Base-by-base conservation (phyloP, 345 rosid genomes). In the Kernera saxatilis region DNA sequence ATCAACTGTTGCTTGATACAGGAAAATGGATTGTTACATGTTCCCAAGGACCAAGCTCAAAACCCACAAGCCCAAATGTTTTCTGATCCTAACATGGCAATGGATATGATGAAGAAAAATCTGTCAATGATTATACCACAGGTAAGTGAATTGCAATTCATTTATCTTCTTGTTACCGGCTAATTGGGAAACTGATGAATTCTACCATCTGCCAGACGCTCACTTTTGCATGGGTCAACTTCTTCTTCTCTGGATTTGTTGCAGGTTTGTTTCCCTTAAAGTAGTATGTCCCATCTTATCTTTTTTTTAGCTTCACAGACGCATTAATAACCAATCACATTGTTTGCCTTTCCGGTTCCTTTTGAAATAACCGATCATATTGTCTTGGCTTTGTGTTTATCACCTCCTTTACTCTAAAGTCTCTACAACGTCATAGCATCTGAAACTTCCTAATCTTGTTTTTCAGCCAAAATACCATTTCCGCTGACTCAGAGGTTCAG, bases 41-140 rank as follows among this genome's bases (percentile, higher is more conserved):
- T 93, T 76, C 97, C 94, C 0, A 87, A 89, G 71, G 97, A 86
- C 21, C 94, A 89, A 77, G 84, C 82, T 56, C 92, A 79, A 59
- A 93, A 93, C 73, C 69, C 96, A 1, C 97, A 93, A 71, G 97
- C 98, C 0, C 96, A 89, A 71, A 93, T 93, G 97, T 89, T 93
- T 64, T 91, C 98, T 70, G 97, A 93, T 80, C 98, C 97, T 13
- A 91, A 93, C 75, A 91, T 93, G 96, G 98, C 98, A 44, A 91
- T 87, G 97, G 97, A 93, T 72, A 93, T 93, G 93, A 89, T 93
- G 98, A 93, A 93, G 87, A 93, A 93, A 77, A 91, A 93, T 77
- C 90, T 93, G 33, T 91, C 97, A 6, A 91, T 91, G 98, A 91
- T 93, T 70, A 84, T 93, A 54, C 98, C 97, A 11, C 98, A 93